phyloP scores from a whole-genome alignment of 306 rosid species.

The Arachis hypogaea region DNA sequence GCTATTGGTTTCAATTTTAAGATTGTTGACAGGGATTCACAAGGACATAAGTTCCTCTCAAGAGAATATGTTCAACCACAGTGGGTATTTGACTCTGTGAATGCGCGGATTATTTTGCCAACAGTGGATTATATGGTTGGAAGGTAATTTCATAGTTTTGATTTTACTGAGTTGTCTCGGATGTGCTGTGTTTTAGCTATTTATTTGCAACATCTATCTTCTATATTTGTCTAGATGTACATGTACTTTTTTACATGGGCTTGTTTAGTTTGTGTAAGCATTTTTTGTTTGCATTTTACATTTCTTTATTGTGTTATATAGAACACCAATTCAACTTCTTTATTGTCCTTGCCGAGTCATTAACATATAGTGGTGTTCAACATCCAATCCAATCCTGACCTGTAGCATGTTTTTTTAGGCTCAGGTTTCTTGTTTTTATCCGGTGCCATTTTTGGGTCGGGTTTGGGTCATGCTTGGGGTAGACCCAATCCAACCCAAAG shows the following conservation, averaged over 20 bases:
- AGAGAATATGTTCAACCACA: constrained; percentile 97
- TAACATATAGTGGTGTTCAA: background rate
- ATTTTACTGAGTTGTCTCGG: background rate
- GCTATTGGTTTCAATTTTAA: constrained; percentile 43
- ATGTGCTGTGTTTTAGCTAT: background rate
- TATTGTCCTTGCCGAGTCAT: constrained; percentile 13
- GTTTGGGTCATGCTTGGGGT: too few species aligned
- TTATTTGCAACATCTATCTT: constrained; percentile 17
- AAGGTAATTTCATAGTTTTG: constrained; percentile 56
- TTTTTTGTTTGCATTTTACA: background rate
- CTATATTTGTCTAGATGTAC: background rate
- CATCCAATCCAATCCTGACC: too few species aligned
- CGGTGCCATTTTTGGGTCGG: too few species aligned
- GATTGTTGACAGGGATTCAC: constrained; percentile 86
- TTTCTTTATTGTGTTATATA: background rate
- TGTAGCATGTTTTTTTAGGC: too few species aligned
- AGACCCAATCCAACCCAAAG: too few species aligned
- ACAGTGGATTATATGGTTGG: constrained; percentile 74
- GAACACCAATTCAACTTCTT: constrained; percentile 6
- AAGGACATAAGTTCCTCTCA: constrained; percentile 66
- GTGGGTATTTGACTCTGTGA: constrained; percentile 87
- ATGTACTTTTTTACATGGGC: background rate
- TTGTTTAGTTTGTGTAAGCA: background rate
- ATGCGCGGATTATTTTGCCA: constrained; percentile 79
- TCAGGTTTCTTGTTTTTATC: too few species aligned